Evolutionary conservation across 495 filamentous ascomycete species (phyloP).

Genomic region (Neurospora hispaniola): DNA sequence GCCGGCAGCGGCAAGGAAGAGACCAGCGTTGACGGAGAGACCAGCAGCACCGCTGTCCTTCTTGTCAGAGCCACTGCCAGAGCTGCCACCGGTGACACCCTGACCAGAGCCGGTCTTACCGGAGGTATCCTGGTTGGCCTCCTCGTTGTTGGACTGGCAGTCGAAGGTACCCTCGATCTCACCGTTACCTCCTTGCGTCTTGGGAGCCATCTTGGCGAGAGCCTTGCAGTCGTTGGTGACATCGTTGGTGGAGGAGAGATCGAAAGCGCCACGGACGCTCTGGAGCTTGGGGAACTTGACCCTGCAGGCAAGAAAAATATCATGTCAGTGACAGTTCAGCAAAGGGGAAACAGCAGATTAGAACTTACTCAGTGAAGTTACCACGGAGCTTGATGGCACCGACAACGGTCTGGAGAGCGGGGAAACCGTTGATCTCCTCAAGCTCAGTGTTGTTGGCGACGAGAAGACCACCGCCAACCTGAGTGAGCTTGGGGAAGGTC

Average conservation of each 20-base stretch:
- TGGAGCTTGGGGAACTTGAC: slow-evolving; percentile 56
- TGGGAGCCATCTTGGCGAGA: slow-evolving; percentile 33
- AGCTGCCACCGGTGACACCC: slow-evolving; percentile 7
- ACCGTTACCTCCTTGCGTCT: slow-evolving; percentile 28
- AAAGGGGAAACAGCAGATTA: background rate
- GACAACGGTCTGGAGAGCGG: slow-evolving; percentile 52
- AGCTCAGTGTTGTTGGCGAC: slow-evolving; percentile 83
- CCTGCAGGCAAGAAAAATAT: slow-evolving; percentile 30
- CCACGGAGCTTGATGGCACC: slow-evolving; percentile 88
- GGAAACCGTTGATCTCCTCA: slow-evolving; percentile 50
- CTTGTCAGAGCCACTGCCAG: slow-evolving; percentile 7
- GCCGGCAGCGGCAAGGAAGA: slow-evolving; percentile 29
- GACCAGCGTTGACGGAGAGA: slow-evolving; percentile 26
- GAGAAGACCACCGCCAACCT: slow-evolving; percentile 64
- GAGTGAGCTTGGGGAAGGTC: slow-evolving; percentile 54
- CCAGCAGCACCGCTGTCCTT: slow-evolving; percentile 23
- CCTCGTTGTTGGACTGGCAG: slow-evolving; percentile 40
- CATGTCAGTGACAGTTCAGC: background rate
- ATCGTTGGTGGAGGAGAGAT: slow-evolving; percentile 62
- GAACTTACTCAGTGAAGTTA: slow-evolving; percentile 70
- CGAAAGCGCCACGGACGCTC: slow-evolving; percentile 77
- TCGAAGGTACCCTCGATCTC: slow-evolving; percentile 50
- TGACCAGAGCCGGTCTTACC: slow-evolving; percentile 14
- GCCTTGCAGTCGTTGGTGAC: slow-evolving; percentile 39
- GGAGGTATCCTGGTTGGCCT: slow-evolving; percentile 32